Base-by-base conservation (phyloP, 305 asterid genomes). In the Solanum hybrid region DNA sequence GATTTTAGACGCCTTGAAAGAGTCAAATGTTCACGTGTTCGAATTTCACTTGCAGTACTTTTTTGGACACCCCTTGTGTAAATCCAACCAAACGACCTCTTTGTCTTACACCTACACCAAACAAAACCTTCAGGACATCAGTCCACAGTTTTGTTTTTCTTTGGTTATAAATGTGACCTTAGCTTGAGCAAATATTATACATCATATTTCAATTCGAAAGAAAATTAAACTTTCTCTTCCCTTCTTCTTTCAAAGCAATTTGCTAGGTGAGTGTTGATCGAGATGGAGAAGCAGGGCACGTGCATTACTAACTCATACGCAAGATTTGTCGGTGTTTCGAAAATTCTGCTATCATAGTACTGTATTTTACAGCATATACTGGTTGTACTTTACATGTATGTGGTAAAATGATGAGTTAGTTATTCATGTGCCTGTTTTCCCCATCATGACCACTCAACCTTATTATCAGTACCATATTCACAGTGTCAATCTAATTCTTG, bases 241-340 rank as follows among this genome's bases (percentile, higher is more conserved):
- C 82, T 14, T 20, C 37, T 61, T 51, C 31, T 79, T n/a, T 26
- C 85, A 84, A 31, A 84, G 4, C 74, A 28, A 76, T 39, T 40
- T 79, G 78, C 69, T 82, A 61, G 91, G 91, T 86, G 82, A 94
- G 94, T 94, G 93, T 87, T 79, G 98, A 97, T 94, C 98, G 84
- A 90, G 98, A 96, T 97, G 99, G 99, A 91, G 98, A 97, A 97
- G 98, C 94, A 89, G 96, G 98, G 97, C 98, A 97, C 99, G 97
- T 97, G 99, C 96, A 96, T 95, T 91, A 94, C 95, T 91, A 94
- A 95, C 98, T 94, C 95, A 76, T 89, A 77, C 39, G 67, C n/a
- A 37, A 74, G 37, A 87, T 69, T 74, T 35, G 82, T 74, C 64
- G n/a, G 28, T 35, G 28, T 87, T 69, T 22, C 26, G 31, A 69